phyloP scores from a whole-genome alignment of 371 early-diverging fungal genomes.

The Mucor velutinosus region DNA sequence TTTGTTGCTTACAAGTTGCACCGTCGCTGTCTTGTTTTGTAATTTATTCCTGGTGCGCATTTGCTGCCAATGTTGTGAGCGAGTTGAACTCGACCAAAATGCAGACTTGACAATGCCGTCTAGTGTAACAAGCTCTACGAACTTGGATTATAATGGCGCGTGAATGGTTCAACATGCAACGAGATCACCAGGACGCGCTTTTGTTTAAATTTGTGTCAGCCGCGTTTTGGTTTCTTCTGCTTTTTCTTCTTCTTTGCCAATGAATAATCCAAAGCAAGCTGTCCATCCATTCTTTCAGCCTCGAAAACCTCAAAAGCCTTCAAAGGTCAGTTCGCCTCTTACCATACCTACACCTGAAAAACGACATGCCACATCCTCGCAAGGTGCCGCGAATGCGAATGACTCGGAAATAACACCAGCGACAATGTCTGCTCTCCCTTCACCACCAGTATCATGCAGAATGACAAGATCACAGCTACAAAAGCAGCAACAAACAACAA shows the following conservation, averaged over 20 bases:
- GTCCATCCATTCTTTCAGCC: slow-evolving; percentile 24
- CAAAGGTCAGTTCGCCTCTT: background rate
- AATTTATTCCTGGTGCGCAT: too few species aligned
- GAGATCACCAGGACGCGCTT: too few species aligned
- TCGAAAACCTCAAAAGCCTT: background rate
- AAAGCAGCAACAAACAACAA: background rate
- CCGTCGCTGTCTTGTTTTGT: too few species aligned
- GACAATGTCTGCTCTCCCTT: background rate
- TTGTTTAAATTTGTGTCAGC: too few species aligned
- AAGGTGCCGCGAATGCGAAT: background rate
- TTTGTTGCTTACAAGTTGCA: too few species aligned
- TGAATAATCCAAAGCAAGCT: background rate
- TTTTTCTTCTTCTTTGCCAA: background rate
- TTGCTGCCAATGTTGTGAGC: too few species aligned
- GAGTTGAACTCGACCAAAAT: too few species aligned
- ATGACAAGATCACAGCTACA: background rate
- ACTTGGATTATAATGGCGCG: too few species aligned
- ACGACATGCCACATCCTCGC: background rate
- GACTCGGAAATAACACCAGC: background rate
- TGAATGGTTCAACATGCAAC: too few species aligned
- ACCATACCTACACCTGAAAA: background rate
- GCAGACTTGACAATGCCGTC: too few species aligned
- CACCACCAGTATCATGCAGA: background rate
- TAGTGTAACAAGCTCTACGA: too few species aligned
- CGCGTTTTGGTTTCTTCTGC: background rate